Conservation (phyloP, 1,284 basidiomycete genomes). For the Neolentinus lepideus region DNA sequence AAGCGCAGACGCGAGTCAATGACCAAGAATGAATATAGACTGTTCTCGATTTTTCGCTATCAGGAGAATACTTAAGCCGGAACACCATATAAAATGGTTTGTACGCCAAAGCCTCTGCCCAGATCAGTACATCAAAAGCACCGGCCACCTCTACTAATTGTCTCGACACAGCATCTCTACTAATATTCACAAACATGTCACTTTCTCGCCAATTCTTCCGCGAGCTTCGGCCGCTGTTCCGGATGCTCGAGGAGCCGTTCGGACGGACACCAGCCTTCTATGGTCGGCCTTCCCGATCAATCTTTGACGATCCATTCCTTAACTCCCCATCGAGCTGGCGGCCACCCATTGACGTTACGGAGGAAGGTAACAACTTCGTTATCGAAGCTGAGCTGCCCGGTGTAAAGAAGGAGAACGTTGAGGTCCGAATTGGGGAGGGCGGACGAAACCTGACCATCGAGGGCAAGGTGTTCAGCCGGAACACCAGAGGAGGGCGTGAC, state of each 20-base stretch:
- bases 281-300: conserved; percentile 21
- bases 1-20: background rate
- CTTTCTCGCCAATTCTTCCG: conserved; percentile 58
- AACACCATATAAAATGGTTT: conserved; percentile 1
- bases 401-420: conserved; percentile 70
- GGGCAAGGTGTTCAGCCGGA: conserved; percentile 41
- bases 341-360: conserved; percentile 59
- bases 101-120: background rate
- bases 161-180: background rate
- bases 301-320: conserved; percentile 49
- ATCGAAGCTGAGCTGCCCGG: conserved; percentile 75
- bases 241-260: conserved; percentile 62
- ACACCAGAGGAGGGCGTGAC: background rate
- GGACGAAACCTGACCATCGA: conserved; percentile 68
- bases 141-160: too few relatives aligned
- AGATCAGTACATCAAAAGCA: background rate
- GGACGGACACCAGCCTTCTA: conserved; percentile 30
- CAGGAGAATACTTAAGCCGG: background rate
- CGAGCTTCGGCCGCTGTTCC: conserved; percentile 70
- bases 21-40: conserved; percentile 1
- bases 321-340: conserved; percentile 24
- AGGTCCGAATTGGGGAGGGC: conserved; percentile 61
- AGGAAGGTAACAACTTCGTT: conserved; percentile 57
- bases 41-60: conserved; percentile 1
- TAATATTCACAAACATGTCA: conserved; percentile 36